A percentile compares a stretch with the other conserved stretches of the same genome.
These are phyloP conservation scores for Boletus huronensis DNA, from an alignment of 768 basidiomycete genomes.

Conservation along the genomic window DNA sequence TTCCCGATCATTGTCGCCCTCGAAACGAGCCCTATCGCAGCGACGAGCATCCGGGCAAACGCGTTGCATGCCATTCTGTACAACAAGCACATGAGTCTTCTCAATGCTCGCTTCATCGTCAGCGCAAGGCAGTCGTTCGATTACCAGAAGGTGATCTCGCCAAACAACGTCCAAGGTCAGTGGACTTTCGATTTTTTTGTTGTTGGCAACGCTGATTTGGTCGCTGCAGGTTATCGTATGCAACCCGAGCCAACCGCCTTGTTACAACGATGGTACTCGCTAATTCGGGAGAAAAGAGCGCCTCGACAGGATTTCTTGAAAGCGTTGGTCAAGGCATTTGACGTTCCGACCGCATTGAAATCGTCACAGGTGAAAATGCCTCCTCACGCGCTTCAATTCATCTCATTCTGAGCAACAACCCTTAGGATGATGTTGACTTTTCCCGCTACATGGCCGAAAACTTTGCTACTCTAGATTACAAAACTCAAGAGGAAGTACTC, in stretches of 20 bases:
- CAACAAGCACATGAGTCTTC: slow-evolving; percentile 82
- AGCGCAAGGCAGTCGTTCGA: slow-evolving; percentile 80
- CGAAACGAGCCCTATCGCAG: slow-evolving; percentile 71
- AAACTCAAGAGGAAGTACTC: slow-evolving; percentile 89
- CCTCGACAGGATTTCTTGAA: slow-evolving; percentile 85
- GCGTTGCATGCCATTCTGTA: slow-evolving; percentile 80
- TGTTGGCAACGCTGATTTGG: background rate
- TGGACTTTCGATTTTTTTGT: background rate
- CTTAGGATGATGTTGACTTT: slow-evolving; percentile 79
- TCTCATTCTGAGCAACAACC: background rate
- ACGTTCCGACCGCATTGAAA: slow-evolving; percentile 56
- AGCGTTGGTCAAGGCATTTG: slow-evolving; percentile 77
- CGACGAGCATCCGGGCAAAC: slow-evolving; percentile 70
- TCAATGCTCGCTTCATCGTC: slow-evolving; percentile 80
- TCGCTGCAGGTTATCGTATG: slow-evolving; percentile 56
- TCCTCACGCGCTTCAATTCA: too few relatives aligned
- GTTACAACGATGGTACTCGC: slow-evolving; percentile 85
- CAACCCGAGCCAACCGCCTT: slow-evolving; percentile 67
- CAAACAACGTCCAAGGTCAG: slow-evolving; percentile 53
- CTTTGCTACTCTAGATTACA: slow-evolving; percentile 89
- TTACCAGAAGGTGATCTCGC: slow-evolving; percentile 65
- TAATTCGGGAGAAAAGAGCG: slow-evolving; percentile 87
- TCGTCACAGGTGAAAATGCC: slow-evolving; percentile 50
- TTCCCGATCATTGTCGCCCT: slow-evolving; percentile 90
- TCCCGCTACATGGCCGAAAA: slow-evolving; percentile 94